Evolutionary conservation across 1,284 basidiomycete species (phyloP).

Genomic region (Sporisorium sorghi): DNA sequence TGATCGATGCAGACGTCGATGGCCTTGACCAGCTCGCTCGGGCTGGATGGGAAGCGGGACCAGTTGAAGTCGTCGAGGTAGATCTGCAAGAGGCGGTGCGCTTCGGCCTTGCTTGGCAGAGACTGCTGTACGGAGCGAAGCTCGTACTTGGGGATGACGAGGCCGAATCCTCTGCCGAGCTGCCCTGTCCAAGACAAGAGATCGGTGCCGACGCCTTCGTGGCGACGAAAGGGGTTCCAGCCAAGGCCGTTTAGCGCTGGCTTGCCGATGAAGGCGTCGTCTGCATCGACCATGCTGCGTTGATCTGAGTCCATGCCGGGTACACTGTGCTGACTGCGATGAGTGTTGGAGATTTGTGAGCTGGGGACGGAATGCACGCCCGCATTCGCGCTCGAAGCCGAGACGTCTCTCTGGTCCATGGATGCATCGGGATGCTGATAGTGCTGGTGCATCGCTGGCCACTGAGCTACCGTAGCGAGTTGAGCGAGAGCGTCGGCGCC

Average conservation of each 20-base stretch:
- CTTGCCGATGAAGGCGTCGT: slow-evolving; percentile 48
- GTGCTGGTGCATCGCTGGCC: slow-evolving; percentile 33
- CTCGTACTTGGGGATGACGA: slow-evolving; percentile 49
- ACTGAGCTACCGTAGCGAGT: slow-evolving; percentile 39
- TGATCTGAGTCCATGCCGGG: slow-evolving; percentile 31
- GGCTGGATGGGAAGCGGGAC: slow-evolving; percentile 36
- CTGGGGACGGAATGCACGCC: slow-evolving; percentile 7
- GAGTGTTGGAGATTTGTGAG: slow-evolving; percentile 14
- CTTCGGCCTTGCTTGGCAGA: slow-evolving; percentile 34
- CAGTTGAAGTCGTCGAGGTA: slow-evolving; percentile 49
- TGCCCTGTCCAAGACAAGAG: slow-evolving; percentile 47
- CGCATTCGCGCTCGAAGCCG: background rate
- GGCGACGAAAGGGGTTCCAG: slow-evolving; percentile 48
- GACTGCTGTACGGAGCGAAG: slow-evolving; percentile 45
- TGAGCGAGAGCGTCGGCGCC: slow-evolving; percentile 29
- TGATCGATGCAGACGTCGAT: slow-evolving; percentile 34
- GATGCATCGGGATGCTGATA: background rate
- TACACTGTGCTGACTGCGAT: slow-evolving; percentile 26
- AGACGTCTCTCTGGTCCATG: background rate
- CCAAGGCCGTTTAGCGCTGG: slow-evolving; percentile 46
- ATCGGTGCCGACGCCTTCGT: slow-evolving; percentile 42
- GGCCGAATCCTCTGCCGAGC: slow-evolving; percentile 43
- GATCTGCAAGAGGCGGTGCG: slow-evolving; percentile 31
- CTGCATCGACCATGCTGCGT: slow-evolving; percentile 51
- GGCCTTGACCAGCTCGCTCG: slow-evolving; percentile 22